phyloP scores from a whole-genome alignment of 805 yeast species.

The Suhomyces canberraensis region DNA sequence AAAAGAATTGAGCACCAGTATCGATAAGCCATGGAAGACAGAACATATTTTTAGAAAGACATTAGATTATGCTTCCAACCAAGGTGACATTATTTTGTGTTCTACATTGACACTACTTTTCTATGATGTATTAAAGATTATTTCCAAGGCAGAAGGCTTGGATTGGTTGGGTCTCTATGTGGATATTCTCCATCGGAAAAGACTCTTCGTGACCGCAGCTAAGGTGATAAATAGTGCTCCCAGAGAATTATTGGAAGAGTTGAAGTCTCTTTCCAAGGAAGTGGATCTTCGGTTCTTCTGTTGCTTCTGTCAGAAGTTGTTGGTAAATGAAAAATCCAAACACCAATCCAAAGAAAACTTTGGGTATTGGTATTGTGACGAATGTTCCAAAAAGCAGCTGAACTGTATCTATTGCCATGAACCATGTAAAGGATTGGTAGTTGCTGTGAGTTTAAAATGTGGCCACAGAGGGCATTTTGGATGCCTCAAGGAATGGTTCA shows the following conservation, averaged over 20 bases:
- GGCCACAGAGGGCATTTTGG: constrained; percentile 87
- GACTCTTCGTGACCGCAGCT: constrained; percentile 57
- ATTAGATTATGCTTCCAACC: constrained; percentile 50
- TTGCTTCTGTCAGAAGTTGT: constrained; percentile 54
- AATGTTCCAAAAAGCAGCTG: constrained; percentile 57
- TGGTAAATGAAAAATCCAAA: constrained; percentile 57
- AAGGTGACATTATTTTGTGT: constrained; percentile 64
- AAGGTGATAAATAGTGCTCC: constrained; percentile 48
- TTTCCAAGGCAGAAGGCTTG: constrained; percentile 34
- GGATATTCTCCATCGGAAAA: constrained; percentile 47
- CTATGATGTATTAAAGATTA: constrained; percentile 26
- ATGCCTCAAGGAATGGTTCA: constrained; percentile 77
- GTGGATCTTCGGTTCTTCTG: constrained; percentile 51
- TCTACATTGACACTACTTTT: constrained; percentile 57
- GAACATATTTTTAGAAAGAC: constrained; percentile 48
- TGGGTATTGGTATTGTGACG: constrained; percentile 86
- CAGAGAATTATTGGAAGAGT: constrained; percentile 21
- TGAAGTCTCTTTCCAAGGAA: constrained; percentile 31
- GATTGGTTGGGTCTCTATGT: constrained; percentile 58
- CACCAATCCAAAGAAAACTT: constrained; percentile 28
- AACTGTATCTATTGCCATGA: constrained; percentile 77
- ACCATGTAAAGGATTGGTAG: constrained; percentile 69
- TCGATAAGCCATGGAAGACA: constrained; percentile 55
- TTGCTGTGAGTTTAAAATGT: constrained; percentile 58
- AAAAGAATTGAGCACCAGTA: constrained; percentile 3